Evolutionary conservation across 805 yeast species (phyloP).

Genomic region (Candida nemodendra): DNA sequence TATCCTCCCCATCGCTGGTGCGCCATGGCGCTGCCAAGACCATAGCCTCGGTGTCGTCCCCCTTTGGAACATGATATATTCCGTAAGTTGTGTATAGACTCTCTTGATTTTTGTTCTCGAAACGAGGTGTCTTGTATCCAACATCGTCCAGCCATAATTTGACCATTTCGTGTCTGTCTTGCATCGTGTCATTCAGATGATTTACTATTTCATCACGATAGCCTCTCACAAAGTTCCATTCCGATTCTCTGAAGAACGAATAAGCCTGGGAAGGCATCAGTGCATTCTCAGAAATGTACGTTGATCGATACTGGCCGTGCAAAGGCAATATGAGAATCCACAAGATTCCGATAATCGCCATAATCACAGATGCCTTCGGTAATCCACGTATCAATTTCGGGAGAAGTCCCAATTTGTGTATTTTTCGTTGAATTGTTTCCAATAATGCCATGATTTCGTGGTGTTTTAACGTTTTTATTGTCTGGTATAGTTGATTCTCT

Average conservation of each 20-base stretch:
- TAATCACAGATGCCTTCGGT: slow-evolving; percentile 42
- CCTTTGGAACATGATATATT: slow-evolving; percentile 86
- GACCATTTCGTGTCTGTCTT: slow-evolving; percentile 45
- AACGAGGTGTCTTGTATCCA: slow-evolving; percentile 64
- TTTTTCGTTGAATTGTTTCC: slow-evolving; percentile 42
- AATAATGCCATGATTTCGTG: slow-evolving; percentile 48
- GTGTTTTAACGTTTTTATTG: no score
- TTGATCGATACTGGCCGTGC: slow-evolving; percentile 77
- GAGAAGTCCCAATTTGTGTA: slow-evolving; percentile 45
- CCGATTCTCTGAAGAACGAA: slow-evolving; percentile 87
- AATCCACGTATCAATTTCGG: slow-evolving; percentile 43
- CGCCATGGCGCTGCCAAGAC: slow-evolving; percentile 87
- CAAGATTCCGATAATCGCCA: slow-evolving; percentile 46
- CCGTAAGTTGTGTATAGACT: slow-evolving; percentile 53
- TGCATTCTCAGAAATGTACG: slow-evolving; percentile 94
- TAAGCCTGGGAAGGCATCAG: slow-evolving; percentile 95
- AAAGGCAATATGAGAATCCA: slow-evolving; percentile 70
- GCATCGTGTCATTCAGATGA: slow-evolving; percentile 33
- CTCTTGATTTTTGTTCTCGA: slow-evolving; percentile 22
- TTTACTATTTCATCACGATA: slow-evolving; percentile 59
- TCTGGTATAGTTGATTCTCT: no score
- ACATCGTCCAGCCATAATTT: slow-evolving; percentile 62
- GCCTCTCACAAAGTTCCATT: slow-evolving; percentile 90
- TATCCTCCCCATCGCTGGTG: slow-evolving; percentile 60
- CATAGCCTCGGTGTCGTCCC: slow-evolving; percentile 95